These are phyloP conservation scores for Coniochaeta ligniaria DNA, from an alignment of 2,329 filamentous ascomycete species.

Conservation along the genomic window DNA sequence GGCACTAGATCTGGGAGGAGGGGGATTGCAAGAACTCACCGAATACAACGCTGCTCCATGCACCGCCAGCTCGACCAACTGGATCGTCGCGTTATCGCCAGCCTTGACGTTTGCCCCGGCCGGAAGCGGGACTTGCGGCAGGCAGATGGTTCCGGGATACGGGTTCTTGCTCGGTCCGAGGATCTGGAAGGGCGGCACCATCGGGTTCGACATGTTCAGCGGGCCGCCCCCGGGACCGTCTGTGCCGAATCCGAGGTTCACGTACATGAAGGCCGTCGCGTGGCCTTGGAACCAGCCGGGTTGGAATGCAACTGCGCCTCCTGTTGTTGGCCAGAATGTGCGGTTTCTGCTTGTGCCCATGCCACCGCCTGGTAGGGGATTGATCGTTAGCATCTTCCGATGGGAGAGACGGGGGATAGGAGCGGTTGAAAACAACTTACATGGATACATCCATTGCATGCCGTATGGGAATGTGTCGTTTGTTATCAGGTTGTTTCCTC, in stretches of 20 bases:
- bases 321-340: slow-evolving; percentile 83
- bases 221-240: slow-evolving; percentile 58
- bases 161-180: slow-evolving; percentile 72
- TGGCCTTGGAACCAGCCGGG: slow-evolving; percentile 97
- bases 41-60: slow-evolving; percentile 81
- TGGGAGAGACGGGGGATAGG: background rate
- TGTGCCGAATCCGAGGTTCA: slow-evolving; percentile 84
- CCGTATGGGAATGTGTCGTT: slow-evolving; percentile 77
- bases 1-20: background rate
- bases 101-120: slow-evolving; percentile 60
- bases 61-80: slow-evolving; percentile 74
- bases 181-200: slow-evolving; percentile 76
- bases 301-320: slow-evolving; percentile 83
- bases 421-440: slow-evolving; percentile 44
- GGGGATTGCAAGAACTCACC: slow-evolving; percentile 41
- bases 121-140: slow-evolving; percentile 84
- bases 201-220: slow-evolving; percentile 77
- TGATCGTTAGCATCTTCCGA: slow-evolving; percentile 3
- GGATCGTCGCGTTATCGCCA: slow-evolving; percentile 88
- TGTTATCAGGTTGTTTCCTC: slow-evolving; percentile 78
- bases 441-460: slow-evolving; percentile 95
- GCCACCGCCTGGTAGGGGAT: slow-evolving; percentile 62
- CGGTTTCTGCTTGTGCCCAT: slow-evolving; percentile 71
- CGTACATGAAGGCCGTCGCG: slow-evolving; percentile 70
- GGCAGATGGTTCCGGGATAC: slow-evolving; percentile 83